Percentiles rank a stretch among this genome's conserved stretches.
Conservation (phyloP, 139 green algal species). For the Spirogloea muscicola region DNA sequence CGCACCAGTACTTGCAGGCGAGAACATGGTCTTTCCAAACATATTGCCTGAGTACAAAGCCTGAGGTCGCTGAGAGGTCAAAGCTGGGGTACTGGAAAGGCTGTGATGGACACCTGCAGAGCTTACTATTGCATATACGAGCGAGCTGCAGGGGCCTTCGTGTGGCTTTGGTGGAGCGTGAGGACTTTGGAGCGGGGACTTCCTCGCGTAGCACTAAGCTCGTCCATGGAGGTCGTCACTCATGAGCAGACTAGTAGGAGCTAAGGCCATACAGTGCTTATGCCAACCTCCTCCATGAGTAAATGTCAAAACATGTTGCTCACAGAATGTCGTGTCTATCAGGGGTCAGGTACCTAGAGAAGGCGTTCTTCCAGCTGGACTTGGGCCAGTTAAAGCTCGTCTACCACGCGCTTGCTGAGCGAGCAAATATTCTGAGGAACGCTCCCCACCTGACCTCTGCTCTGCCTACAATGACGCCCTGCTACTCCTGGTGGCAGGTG, state of each 20-base stretch:
- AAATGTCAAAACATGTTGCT: neutral
- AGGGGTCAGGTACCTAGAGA: conserved; percentile 88
- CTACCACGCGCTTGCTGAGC: conserved; percentile 21
- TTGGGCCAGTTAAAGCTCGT: conserved; percentile 51
- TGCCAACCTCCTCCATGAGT: too few species aligned
- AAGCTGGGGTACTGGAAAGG: too few species aligned
- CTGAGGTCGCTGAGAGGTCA: too few species aligned
- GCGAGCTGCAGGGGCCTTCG: conserved; percentile 55
- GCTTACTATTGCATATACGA: too few species aligned
- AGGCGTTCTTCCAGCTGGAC: conserved; percentile 81
- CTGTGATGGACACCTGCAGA: too few species aligned
- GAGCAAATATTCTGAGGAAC: conserved; percentile 26
- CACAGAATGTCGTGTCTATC: too few species aligned
- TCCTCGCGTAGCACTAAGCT: conserved; percentile 89
- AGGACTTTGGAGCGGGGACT: conserved; percentile 91
- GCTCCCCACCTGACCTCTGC: conserved; percentile 31
- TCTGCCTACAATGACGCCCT: conserved; percentile 64
- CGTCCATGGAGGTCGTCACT: conserved; percentile 37
- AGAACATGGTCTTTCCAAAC: too few species aligned
- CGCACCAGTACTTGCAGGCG: too few species aligned
- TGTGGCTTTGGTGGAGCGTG: conserved; percentile 86
- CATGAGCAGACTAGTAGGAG: too few species aligned
- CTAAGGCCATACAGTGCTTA: too few species aligned
- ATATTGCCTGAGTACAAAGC: too few species aligned
- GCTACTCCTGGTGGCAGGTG: conserved; percentile 96